phyloP scores from a whole-genome alignment of 2,329 filamentous ascomycete species.

The Elsinoe perseae region DNA sequence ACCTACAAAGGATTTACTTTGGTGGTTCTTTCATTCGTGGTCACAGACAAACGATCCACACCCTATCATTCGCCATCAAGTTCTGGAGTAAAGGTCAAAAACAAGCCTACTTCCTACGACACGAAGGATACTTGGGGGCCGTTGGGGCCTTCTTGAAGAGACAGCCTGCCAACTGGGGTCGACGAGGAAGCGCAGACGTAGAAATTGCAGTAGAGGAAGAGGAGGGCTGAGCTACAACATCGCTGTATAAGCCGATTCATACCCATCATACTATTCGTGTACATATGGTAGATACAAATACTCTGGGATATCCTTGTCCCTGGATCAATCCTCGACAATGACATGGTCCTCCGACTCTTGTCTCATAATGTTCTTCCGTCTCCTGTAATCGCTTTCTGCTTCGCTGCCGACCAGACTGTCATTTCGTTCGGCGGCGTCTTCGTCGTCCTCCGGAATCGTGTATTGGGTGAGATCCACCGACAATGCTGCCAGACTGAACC shows the following conservation, averaged over 20 bases:
- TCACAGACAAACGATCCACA: constrained; percentile 96
- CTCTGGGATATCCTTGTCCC: background rate
- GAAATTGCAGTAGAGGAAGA: constrained; percentile 13
- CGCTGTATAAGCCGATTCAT: background rate
- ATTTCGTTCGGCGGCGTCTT: background rate
- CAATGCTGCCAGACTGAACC: constrained; percentile 30
- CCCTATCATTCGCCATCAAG: constrained; percentile 88
- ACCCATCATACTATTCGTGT: constrained; percentile 4
- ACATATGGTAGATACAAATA: constrained; percentile 9
- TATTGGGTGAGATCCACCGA: constrained; percentile 11
- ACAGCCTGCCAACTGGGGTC: constrained; percentile 84
- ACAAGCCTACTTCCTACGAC: constrained; percentile 89
- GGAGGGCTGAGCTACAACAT: background rate
- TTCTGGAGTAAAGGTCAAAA: constrained; percentile 95
- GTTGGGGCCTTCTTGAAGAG: constrained; percentile 91
- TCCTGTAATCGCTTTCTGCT: constrained; percentile 2
- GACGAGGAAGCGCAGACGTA: constrained; percentile 41
- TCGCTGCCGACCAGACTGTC: constrained; percentile 13
- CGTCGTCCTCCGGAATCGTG: constrained; percentile 12
- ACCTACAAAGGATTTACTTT: constrained; percentile 89
- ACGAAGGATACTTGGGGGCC: constrained; percentile 90
- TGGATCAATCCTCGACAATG: constrained; percentile 1
- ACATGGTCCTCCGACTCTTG: background rate
- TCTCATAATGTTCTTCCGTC: background rate
- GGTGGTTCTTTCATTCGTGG: constrained; percentile 94